Evolutionary conservation across 495 filamentous ascomycete genomes (phyloP).

Genomic region (Hamigera avellanea): DNA sequence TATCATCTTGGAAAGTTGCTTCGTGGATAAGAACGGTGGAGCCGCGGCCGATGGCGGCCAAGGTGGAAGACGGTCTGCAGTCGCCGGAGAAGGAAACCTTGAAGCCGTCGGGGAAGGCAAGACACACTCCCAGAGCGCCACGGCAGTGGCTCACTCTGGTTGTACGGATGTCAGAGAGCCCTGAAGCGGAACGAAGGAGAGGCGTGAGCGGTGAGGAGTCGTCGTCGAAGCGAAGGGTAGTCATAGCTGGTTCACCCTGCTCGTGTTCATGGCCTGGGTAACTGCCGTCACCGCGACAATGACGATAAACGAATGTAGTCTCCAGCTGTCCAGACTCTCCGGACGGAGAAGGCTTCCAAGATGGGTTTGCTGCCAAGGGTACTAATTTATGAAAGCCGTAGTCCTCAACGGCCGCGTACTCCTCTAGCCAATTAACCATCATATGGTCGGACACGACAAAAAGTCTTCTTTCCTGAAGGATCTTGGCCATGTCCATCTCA

Average conservation of each 20-base stretch:
- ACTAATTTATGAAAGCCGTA: slow-evolving; percentile 54
- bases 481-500: slow-evolving; percentile 19
- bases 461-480: slow-evolving; percentile 37
- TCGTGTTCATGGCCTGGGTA: slow-evolving; percentile 11
- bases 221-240: slow-evolving; percentile 17
- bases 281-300: slow-evolving; percentile 15
- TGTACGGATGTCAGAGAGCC: slow-evolving; percentile 34
- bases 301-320: slow-evolving; percentile 16
- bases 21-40: slow-evolving; percentile 86
- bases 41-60: slow-evolving; percentile 57
- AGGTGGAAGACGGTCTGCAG: slow-evolving; percentile 63
- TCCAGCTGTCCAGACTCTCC: background rate
- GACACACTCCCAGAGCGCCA: slow-evolving; percentile 59
- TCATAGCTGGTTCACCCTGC: slow-evolving; percentile 4
- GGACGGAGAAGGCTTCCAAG: background rate
- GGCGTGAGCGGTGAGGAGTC: slow-evolving; percentile 14
- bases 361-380: slow-evolving; percentile 26
- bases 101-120: slow-evolving; percentile 70
- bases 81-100: slow-evolving; percentile 90
- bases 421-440: slow-evolving; percentile 62
- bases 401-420: slow-evolving; percentile 69
- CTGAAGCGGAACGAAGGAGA: slow-evolving; percentile 28
- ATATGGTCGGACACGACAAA: slow-evolving; percentile 48
- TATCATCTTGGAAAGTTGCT: slow-evolving; percentile 86
- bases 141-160: slow-evolving; percentile 65